Conservation (phyloP, 139 green algal genomes). For the Mesotaenium endlicherianum region DNA sequence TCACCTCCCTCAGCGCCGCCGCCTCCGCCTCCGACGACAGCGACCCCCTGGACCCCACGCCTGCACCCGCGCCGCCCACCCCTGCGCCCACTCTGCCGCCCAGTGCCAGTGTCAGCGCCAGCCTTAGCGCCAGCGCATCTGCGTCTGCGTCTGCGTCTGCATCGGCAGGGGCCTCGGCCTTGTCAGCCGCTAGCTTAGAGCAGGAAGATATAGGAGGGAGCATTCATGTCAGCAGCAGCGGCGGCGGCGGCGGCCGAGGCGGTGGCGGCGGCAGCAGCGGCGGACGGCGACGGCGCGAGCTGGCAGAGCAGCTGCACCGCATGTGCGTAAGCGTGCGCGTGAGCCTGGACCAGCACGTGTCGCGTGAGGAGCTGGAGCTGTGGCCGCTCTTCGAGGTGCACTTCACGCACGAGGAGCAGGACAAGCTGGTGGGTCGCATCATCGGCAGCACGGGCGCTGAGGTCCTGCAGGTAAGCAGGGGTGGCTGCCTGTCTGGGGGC, state of each 20-base stretch:
- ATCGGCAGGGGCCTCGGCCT: background rate
- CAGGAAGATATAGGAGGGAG: background rate
- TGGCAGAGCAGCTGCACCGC: slow-evolving; percentile 7
- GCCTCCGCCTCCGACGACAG: background rate
- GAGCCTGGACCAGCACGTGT: slow-evolving; percentile 77
- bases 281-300: background rate
- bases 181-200: background rate
- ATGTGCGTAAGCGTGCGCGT: slow-evolving; percentile 79
- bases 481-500: too few relatives aligned
- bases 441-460: slow-evolving; percentile 83
- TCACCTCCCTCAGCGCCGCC: background rate
- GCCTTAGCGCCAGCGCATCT: too few relatives aligned
- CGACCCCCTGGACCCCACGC: background rate
- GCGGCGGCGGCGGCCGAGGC: background rate
- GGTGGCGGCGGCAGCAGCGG: background rate
- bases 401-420: slow-evolving; percentile 89
- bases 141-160: too few relatives aligned
- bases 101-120: too few relatives aligned
- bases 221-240: background rate
- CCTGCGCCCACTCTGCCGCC: background rate
- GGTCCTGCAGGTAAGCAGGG: slow-evolving; percentile 68
- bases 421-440: slow-evolving; percentile 78
- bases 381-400: slow-evolving; percentile 94
- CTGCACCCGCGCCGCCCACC: too few relatives aligned
- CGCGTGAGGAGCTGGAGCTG: slow-evolving; percentile 87